Base-by-base conservation (phyloP, 1,284 basidiomycete species). In the Malassezia sp. region DNA sequence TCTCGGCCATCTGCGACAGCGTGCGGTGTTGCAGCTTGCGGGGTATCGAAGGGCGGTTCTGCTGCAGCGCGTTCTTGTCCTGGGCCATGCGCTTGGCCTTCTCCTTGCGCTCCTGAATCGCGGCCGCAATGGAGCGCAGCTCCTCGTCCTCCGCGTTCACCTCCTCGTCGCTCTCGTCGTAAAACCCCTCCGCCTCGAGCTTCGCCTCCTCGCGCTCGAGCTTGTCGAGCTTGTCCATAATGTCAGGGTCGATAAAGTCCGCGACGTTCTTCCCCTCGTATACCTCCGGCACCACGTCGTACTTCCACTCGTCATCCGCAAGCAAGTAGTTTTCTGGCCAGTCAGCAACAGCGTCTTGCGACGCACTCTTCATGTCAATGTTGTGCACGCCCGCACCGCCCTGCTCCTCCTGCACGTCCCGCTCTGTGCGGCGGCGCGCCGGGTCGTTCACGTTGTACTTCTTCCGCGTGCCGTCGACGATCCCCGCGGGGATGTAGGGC, bases 161-260 rank as follows among this genome's bases (percentile, higher is more conserved):
- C 45, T 87, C 83, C 46, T 84, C 84, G 23, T 67, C 68, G 45
- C 85, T 86, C 51, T 76, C 80, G 36, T 86, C 85, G 73, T 97
- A 99, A 76, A 88, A 96, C 5, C 91, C 93, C 67, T 96, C 86
- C 1, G 82, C 83, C 70, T 89, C 79, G 22, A 99, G 78, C 63
- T 79, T 80, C 74, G 95, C 91, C 73, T 99, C 91, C 71, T 99
- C 91, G 29, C 85, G 80, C 74, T 99, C 93, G 43, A 99, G 80
- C 9, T 88, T 91, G 69, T 96, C 91, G 49, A 99, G 81, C 73
- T 87, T 90, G 73, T 90, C 88, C 31, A 81, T 80, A 58, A 99
- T 97, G 67, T 99, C 93, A n/a, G 89, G 85, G 72, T 97, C 93
- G 73, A 97, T 85, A 63, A 99, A 97, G 77, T 99, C 91, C 30